Base-by-base conservation (phyloP, 2,329 filamentous ascomycete species). In the Trichoderma endophyticum region DNA sequence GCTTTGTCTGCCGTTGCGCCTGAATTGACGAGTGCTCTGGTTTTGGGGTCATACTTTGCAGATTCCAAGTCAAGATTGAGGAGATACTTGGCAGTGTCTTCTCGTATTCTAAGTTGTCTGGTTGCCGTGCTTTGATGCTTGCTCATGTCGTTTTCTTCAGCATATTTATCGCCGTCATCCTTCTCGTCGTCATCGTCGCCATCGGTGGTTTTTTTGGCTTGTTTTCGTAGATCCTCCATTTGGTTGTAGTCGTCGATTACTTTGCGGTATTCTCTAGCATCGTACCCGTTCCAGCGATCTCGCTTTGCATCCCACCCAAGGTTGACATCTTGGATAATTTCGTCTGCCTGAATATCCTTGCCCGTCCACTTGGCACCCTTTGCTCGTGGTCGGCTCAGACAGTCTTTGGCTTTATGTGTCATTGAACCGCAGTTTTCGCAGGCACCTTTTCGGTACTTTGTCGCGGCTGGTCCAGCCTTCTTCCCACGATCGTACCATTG, bases 371-470 rank as follows among this genome's bases (percentile, higher is more conserved):
- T 94, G 12, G 96, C 96, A 74, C 96, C 95, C 71, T 92, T 90
- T 66, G 97, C 97, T 72, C 96, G 89, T 34, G 95, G 96, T 69
- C 96, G 89, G 78, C 92, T 94, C 65, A 99, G 83, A 79, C 96
- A 99, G 79, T 98, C 95, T 80, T 97, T 97, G 67, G 90, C 92
- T 83, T 97, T 97, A 83, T 99, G 96, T 75, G 93, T 94, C 93
- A 98, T 97, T 72, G 94, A 92, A 78, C 96, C 96, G 84, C 96
- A 99, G 83, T 99, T 99, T 83, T 98, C 95, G 84, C 96, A 99
- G 68, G 96, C 95, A 79, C 97, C 96, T 84, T 98, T 99, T 75
- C 97, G 93, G 81, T 93, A 99, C 80, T 98, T 99, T 75, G 96
- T 99, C 65, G 95, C 94, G 1, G 94, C 94, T 4, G 94, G 93